A percentile compares a stretch with the other conserved stretches of the same genome.
phyloP scores from a whole-genome alignment of 441 rosid species.

The Rhodomyrtus psidioides region DNA sequence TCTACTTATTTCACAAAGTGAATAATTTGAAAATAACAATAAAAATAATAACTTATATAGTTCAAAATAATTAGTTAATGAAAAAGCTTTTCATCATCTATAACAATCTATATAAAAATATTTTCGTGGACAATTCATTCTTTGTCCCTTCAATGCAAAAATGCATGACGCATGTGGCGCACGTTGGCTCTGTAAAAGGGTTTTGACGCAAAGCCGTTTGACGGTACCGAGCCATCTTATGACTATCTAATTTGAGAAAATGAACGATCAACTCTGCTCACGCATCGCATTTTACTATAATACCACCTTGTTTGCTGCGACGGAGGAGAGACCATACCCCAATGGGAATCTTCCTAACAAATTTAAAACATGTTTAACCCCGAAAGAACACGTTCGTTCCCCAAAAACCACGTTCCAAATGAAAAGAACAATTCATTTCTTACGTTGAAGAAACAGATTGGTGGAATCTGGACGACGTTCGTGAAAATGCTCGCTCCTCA shows the following conservation, averaged over 20 bases:
- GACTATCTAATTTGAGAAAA: background rate
- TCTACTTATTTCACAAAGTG: too few relatives aligned
- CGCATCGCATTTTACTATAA: background rate
- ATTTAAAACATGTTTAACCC: background rate
- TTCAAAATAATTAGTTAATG: too few relatives aligned
- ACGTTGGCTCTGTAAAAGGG: background rate
- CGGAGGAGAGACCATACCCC: background rate
- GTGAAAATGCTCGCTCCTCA: background rate
- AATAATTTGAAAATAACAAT: too few relatives aligned
- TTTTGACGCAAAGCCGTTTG: background rate
- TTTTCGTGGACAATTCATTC: background rate
- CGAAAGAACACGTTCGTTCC: background rate
- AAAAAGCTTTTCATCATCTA: too few relatives aligned
- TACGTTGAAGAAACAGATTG: background rate
- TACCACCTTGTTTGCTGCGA: background rate
- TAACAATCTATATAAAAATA: too few relatives aligned
- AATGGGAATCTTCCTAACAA: background rate
- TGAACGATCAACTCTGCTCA: background rate
- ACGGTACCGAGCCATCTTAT: background rate
- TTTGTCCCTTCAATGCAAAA: background rate
- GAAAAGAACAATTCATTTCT: background rate
- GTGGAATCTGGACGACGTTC: background rate
- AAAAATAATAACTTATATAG: too few relatives aligned
- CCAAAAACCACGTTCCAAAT: background rate
- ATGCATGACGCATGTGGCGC: accelerated